Conservation (phyloP, 352 stramenopile genomes). For the Phytophthora idaei region DNA sequence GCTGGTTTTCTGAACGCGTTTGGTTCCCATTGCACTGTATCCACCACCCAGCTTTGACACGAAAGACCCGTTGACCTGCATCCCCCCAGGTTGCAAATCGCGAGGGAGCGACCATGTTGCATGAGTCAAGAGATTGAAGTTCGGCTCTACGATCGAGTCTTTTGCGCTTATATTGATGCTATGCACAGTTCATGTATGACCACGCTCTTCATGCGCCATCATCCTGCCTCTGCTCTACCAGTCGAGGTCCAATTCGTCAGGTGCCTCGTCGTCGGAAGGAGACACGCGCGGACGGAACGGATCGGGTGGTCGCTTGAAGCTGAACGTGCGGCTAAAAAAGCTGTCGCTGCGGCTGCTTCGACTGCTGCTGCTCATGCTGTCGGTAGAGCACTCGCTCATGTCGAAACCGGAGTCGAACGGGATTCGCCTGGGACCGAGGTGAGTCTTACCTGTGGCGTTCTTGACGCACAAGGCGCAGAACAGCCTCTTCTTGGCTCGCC, state of each 20-base stretch:
- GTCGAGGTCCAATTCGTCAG: constrained; percentile 31
- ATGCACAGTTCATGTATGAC: constrained; percentile 1
- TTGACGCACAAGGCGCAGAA: constrained; percentile 46
- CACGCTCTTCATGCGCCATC: constrained; percentile 14
- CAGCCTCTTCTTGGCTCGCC: constrained; percentile 26
- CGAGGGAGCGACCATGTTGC: constrained; percentile 6
- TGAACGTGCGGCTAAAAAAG: constrained; percentile 32
- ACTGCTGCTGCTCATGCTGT: constrained; percentile 26
- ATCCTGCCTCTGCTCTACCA: constrained; percentile 14
- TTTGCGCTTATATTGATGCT: constrained; percentile 29
- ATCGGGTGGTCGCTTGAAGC: constrained; percentile 26
- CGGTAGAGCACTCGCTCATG: constrained; percentile 17
- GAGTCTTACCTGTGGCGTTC: constrained; percentile 21
- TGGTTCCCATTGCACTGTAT: not conserved
- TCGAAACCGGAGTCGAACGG: constrained; percentile 4
- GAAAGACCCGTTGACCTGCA: constrained; percentile 5
- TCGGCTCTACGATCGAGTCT: constrained; percentile 5
- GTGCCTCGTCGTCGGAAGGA: constrained; percentile 23
- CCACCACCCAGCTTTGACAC: not conserved
- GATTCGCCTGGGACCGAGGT: constrained; percentile 1
- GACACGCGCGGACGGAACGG: constrained; percentile 29
- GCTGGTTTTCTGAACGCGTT: not conserved
- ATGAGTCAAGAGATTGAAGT: constrained; percentile 19
- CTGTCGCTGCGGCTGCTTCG: constrained; percentile 28
- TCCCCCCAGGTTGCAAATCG: not conserved